phyloP scores from a whole-genome alignment of 352 stramenopile species.

The Phytophthora capsici region DNA sequence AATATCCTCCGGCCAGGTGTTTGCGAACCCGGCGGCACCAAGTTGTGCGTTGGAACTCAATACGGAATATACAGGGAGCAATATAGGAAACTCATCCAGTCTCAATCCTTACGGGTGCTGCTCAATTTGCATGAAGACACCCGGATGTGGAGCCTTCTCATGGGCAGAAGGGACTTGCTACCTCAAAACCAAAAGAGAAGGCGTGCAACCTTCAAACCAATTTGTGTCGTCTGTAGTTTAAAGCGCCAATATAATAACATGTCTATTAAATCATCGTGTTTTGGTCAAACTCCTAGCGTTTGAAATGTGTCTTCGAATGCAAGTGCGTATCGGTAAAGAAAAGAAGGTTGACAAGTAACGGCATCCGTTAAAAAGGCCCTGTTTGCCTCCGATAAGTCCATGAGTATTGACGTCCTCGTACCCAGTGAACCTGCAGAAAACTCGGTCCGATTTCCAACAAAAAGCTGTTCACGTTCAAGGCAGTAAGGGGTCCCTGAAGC shows the following conservation, averaged over 20 bases:
- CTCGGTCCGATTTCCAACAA: slow-evolving; percentile 10
- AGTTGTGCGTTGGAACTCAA: slow-evolving; percentile 37
- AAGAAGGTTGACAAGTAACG: slow-evolving; percentile 26
- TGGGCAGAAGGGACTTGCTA: slow-evolving; percentile 66
- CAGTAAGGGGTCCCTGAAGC: slow-evolving; percentile 30
- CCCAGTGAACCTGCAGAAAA: slow-evolving; percentile 4
- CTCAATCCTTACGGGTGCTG: slow-evolving; percentile 32
- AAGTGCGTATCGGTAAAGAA: slow-evolving; percentile 22
- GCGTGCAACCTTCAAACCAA: slow-evolving; percentile 3
- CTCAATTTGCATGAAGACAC: slow-evolving; percentile 34
- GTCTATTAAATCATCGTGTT: slow-evolving; percentile 14
- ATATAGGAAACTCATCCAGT: slow-evolving; percentile 24
- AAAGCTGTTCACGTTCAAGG: slow-evolving; percentile 17
- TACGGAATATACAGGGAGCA: slow-evolving; percentile 33
- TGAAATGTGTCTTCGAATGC: slow-evolving; percentile 35
- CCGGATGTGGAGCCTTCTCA: slow-evolving; percentile 51
- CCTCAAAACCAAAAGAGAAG: slow-evolving; percentile 60
- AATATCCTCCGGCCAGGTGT: slow-evolving; percentile 26
- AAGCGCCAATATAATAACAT: slow-evolving; percentile 10
- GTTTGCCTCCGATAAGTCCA: slow-evolving; percentile 21
- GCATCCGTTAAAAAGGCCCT: slow-evolving; percentile 16
- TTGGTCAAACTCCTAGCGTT: not conserved
- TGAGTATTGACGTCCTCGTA: slow-evolving; percentile 9
- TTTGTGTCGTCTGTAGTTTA: slow-evolving; percentile 34
- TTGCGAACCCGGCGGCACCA: slow-evolving; percentile 21